phyloP scores from a whole-genome alignment of 202 grass and related monocot species.

The Cymbopogon flexuosus region DNA sequence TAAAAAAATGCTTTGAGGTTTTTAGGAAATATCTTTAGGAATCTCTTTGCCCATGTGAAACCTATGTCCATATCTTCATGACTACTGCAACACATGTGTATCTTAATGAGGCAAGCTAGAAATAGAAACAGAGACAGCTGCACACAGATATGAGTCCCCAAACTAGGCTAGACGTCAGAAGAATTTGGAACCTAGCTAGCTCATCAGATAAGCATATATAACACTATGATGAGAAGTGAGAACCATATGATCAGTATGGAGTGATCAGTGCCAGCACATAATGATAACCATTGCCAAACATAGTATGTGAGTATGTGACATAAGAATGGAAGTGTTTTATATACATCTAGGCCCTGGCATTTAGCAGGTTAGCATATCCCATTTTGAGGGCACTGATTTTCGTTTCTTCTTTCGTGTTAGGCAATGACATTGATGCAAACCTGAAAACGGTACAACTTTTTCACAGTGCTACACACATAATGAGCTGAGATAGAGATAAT shows the following conservation, averaged over 20 bases:
- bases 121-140: slow-evolving; percentile 10
- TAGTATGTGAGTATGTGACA: background rate
- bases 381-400: background rate
- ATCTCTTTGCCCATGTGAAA: slow-evolving; percentile 9
- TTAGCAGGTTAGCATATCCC: background rate
- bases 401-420: background rate
- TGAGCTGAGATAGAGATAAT: background rate
- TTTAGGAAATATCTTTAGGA: background rate
- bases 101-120: slow-evolving; percentile 6
- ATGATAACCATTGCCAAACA: slow-evolving; percentile 31
- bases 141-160: background rate
- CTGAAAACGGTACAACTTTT: background rate
- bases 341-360: background rate
- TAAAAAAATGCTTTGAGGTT: background rate
- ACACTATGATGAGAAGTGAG: background rate
- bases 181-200: background rate
- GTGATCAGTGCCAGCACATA: slow-evolving; percentile 25
- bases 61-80: background rate
- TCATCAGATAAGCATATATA: background rate
- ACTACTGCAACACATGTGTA: background rate
- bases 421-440: background rate
- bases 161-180: background rate
- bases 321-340: background rate
- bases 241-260: background rate
- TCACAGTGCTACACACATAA: background rate